Evolutionary conservation across 495 filamentous ascomycete species (phyloP).

Genomic region (Penicillium simplicissimum): DNA sequence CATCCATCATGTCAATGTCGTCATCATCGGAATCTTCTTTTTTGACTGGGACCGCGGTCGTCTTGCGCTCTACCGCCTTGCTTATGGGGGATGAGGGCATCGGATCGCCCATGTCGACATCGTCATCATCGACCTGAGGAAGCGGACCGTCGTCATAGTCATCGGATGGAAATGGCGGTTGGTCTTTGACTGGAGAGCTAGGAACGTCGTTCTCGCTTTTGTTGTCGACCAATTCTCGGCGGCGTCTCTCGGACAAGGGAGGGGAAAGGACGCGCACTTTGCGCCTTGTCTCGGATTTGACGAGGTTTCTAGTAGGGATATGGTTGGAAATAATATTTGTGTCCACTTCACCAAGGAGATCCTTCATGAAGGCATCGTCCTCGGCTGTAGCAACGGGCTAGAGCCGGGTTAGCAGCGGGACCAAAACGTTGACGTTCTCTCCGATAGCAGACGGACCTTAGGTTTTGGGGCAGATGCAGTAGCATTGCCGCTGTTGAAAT

Average conservation of each 20-base stretch:
- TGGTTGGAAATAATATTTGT: constrained; percentile 66
- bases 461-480: constrained; percentile 67
- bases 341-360: constrained; percentile 87
- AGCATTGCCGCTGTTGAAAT: constrained; percentile 74
- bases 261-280: constrained; percentile 83
- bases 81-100: constrained; percentile 83
- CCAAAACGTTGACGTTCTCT: background rate
- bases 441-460: constrained; percentile 57
- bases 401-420: constrained; percentile 5
- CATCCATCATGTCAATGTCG: constrained; percentile 83
- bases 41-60: constrained; percentile 57
- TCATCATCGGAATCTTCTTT: constrained; percentile 67
- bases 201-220: constrained; percentile 47
- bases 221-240: constrained; percentile 45
- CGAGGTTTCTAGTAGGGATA: constrained; percentile 57
- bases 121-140: constrained; percentile 52
- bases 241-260: constrained; percentile 51
- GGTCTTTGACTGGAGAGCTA: constrained; percentile 32
- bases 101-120: constrained; percentile 82
- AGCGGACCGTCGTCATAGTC: constrained; percentile 59
- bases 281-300: constrained; percentile 71
- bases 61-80: constrained; percentile 77
- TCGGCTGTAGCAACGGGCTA: constrained; percentile 67
- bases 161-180: constrained; percentile 39
- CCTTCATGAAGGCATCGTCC: constrained; percentile 81